Conservation (phyloP, 2,329 filamentous ascomycete species). For the Dactylellina cionopaga region DNA sequence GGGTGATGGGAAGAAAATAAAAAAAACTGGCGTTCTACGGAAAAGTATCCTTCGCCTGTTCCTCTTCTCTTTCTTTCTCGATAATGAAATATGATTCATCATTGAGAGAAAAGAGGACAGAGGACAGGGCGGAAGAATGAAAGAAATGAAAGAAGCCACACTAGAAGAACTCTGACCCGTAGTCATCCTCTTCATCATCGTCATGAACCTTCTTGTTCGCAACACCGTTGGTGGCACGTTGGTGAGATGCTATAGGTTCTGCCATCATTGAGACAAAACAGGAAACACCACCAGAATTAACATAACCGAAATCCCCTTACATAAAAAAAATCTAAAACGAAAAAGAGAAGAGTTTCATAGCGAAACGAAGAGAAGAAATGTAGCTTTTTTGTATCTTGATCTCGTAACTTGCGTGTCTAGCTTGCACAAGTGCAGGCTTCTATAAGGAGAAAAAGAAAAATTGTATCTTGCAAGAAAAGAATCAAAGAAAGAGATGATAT, state of each 20-base stretch:
- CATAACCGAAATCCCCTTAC: constrained; percentile 31
- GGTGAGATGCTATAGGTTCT: constrained; percentile 50
- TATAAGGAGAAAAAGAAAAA: too few relatives aligned
- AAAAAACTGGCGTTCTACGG: not conserved
- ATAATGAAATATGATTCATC: not conserved
- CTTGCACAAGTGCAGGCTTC: too few relatives aligned
- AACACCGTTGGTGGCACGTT: constrained; percentile 39
- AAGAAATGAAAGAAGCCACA: not conserved
- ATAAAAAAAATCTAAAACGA: not conserved
- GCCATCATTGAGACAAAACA: constrained; percentile 37
- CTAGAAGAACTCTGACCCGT: constrained; percentile 41
- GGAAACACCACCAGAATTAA: constrained; percentile 33
- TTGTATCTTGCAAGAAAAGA: not conserved
- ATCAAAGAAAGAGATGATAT: not conserved
- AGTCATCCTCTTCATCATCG: constrained; percentile 37
- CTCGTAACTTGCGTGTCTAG: too few relatives aligned
- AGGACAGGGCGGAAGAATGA: not conserved
- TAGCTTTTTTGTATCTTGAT: too few relatives aligned
- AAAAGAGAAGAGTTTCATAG: not conserved
- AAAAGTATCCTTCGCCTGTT: too few relatives aligned
- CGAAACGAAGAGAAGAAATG: not conserved
- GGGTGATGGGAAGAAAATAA: not conserved
- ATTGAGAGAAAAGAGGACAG: not conserved
- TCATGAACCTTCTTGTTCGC: constrained; percentile 25
- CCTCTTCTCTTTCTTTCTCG: not conserved